A percentile compares a stretch with the other conserved stretches of the same genome.
Evolutionary conservation across 2,329 filamentous ascomycete genomes (phyloP).

Genomic region (Botryotinia convoluta): DNA sequence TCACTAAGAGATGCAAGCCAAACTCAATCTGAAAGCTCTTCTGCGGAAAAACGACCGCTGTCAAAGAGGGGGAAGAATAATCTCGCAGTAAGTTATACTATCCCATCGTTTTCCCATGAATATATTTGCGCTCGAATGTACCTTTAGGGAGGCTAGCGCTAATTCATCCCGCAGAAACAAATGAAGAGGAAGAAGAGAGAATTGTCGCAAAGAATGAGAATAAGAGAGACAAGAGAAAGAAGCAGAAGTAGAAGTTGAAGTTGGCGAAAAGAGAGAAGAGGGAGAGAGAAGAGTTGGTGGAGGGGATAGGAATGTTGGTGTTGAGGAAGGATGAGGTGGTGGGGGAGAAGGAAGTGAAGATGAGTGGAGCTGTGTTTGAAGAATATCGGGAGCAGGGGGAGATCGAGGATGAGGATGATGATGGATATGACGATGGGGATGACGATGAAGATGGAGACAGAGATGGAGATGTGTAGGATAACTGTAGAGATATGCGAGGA

Average conservation of each 20-base stretch:
- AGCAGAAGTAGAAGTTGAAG: not conserved
- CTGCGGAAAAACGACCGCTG: not conserved
- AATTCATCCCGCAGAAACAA: not conserved
- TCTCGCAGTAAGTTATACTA: not conserved
- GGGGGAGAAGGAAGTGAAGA: not conserved
- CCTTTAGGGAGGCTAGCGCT: rapidly evolving
- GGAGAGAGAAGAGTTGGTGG: not conserved
- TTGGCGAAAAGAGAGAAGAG: not conserved
- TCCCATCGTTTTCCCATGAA: not conserved
- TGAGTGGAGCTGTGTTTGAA: not conserved
- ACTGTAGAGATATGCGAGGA: not conserved
- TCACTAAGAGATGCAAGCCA: not conserved
- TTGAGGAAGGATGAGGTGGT: not conserved
- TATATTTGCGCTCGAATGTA: not conserved
- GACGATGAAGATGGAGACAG: not conserved
- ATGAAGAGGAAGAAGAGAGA: not conserved
- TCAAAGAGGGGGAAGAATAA: not conserved
- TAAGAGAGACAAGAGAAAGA: not conserved
- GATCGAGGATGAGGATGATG: not conserved
- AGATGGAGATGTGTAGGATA: not conserved
- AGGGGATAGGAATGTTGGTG: not conserved
- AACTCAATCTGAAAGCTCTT: not conserved
- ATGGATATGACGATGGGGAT: not conserved
- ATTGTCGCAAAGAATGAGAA: not conserved
- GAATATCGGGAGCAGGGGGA: rapidly evolving